Conservation (phyloP, 73 alveolate genomes). For the Durusdinium trenchii region DNA sequence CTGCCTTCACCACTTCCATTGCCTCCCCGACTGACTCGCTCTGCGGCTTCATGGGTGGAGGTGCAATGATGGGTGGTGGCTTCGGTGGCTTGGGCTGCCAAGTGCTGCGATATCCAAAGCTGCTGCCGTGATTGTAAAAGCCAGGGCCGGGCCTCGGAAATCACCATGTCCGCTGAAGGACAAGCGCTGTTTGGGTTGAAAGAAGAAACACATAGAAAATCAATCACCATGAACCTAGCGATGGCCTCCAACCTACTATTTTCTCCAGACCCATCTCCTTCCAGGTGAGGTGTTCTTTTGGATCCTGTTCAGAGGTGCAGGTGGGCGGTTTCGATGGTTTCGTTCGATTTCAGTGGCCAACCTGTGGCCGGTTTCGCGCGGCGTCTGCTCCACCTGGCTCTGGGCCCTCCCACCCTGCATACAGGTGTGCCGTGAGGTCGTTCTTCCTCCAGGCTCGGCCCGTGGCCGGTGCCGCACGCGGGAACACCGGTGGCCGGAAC, state of each 20-base stretch:
- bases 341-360: neutral
- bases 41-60: too few species aligned
- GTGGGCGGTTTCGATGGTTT: too few species aligned
- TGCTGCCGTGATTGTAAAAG: slow-evolving; percentile 72
- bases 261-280: too few species aligned
- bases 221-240: neutral
- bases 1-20: too few species aligned
- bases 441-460: neutral
- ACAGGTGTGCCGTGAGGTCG: slow-evolving; percentile 58
- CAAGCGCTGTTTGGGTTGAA: neutral
- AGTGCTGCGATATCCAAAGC: slow-evolving; percentile 68
- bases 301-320: too few species aligned
- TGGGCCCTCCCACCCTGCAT: slow-evolving; percentile 1
- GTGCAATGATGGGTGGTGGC: neutral
- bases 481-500: neutral
- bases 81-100: slow-evolving; percentile 21
- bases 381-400: neutral
- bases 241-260: too few species aligned
- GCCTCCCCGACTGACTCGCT: too few species aligned
- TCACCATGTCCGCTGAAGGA: neutral
- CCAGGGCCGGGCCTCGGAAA: slow-evolving; percentile 56
- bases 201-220: neutral
- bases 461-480: neutral
- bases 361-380: neutral
- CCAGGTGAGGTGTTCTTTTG: too few species aligned